Base-by-base conservation (phyloP, 1,139 yeast genomes). In the Yarrowia galli region DNA sequence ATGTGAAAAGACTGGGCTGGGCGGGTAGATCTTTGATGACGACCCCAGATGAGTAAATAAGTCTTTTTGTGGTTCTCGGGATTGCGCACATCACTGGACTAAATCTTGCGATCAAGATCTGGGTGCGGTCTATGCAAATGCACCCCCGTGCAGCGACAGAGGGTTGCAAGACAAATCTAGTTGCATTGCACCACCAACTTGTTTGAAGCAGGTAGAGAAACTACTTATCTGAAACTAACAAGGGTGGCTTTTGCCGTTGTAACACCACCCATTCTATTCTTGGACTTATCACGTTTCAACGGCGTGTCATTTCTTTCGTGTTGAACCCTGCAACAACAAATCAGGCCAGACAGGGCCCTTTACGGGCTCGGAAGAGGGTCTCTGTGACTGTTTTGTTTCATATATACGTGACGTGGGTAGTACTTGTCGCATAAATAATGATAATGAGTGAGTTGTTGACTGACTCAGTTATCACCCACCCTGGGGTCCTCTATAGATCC, bases 51-150 rank as follows among this genome's bases (percentile, higher is more conserved):
- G 23, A 20, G n/a, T 10, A 10, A 9, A 22, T 1, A 13, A 13
- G 16, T 49, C n/a, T 18, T 25, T 49, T 49, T 49, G n/a, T 48
- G 2, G 18, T 48, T 48, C 28, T 28, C 54, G 54, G 54, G 38
- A 49, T 49, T 32, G 56, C 54, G 54, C 56, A 49, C 56, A 49
- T 49, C 56, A 49, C 56, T 32, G 25, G 56, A 20, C 56, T 49
- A 49, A 49, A 49, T 49, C 56, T 49, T 49, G 56, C 56, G 6
- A 25, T 25, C 48, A 16, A 54, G 46, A 54, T 54, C 61, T 54
- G 45, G 16, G 45, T 10, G 15, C 20, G 9, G 22, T 13, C 28
- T n/a, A 38, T 54, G 61, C 61, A 54, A 54, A 38, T 54, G 61
- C 61, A 54, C 16, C 6, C 22, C 12, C 23, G 61, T 54, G 61